phyloP scores from a whole-genome alignment of 257 asterid species.

The Phtheirospermum japonicum region DNA sequence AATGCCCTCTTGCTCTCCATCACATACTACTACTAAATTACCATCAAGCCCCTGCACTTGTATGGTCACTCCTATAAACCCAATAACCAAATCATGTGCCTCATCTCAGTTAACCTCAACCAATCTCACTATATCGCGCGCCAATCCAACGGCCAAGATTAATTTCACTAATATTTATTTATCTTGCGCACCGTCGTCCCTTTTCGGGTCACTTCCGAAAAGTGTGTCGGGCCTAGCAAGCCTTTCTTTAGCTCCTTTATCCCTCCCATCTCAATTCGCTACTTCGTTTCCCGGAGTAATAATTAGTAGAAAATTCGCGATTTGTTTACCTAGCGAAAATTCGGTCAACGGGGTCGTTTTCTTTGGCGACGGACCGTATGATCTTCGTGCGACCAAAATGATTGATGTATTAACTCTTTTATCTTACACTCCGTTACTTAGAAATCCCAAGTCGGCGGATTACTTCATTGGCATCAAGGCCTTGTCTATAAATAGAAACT shows the following conservation, averaged over 20 bases:
- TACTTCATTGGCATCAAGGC: not conserved
- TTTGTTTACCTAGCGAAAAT: not conserved
- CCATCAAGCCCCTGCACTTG: not conserved
- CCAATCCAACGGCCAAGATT: not conserved
- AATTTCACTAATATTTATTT: not conserved
- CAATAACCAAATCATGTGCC: not conserved
- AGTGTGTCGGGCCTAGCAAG: not conserved
- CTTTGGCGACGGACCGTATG: not conserved
- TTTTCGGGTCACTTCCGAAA: not conserved
- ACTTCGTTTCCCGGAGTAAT: not conserved
- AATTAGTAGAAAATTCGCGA: not conserved
- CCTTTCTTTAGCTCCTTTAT: not conserved
- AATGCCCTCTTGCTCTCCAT: not conserved
- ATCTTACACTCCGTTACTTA: not conserved
- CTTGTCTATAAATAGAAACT: not conserved
- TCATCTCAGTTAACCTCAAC: not conserved
- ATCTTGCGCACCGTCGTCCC: not conserved
- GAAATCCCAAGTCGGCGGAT: not conserved
- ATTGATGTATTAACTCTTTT: not conserved
- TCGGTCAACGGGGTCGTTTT: not conserved
- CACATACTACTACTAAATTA: not conserved
- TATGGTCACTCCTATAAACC: not conserved
- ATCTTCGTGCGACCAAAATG: not conserved
- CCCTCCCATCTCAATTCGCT: not conserved
- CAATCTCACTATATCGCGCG: not conserved